Conservation (phyloP, 228 moss, liverwort and hornwort genomes). For the Sphagnum magellanicum region DNA sequence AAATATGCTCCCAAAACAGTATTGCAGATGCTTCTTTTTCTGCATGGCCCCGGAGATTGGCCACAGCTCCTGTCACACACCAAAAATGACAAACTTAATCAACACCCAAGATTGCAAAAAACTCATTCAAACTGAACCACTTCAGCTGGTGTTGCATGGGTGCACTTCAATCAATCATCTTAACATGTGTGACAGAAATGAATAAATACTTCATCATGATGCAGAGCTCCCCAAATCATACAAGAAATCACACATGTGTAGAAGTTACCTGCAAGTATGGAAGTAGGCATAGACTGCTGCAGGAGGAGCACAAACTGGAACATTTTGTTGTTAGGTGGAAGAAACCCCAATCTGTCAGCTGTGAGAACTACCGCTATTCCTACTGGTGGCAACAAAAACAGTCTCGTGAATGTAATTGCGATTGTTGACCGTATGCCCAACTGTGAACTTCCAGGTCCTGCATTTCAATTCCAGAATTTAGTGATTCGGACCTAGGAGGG, state of each 20-base stretch:
- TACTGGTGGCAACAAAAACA: conserved; percentile 18
- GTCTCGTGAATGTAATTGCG: conserved; percentile 25
- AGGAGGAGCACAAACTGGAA: conserved; percentile 47
- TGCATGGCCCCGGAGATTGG: too few relatives aligned
- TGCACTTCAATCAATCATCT: too few relatives aligned
- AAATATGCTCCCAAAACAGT: conserved; percentile 41
- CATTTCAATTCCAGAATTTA: not conserved
- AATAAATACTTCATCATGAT: too few relatives aligned
- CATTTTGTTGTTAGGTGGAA: conserved; percentile 44
- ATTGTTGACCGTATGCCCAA: conserved; percentile 38
- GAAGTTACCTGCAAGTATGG: conserved; percentile 44
- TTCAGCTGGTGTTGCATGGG: too few relatives aligned
- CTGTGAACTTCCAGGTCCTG: conserved; percentile 43
- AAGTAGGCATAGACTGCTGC: conserved; percentile 50
- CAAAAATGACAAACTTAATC: too few relatives aligned
- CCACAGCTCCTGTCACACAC: too few relatives aligned
- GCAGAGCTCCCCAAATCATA: too few relatives aligned
- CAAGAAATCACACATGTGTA: too few relatives aligned
- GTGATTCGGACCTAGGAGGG: not conserved
- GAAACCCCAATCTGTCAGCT: conserved; percentile 33
- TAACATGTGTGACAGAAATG: too few relatives aligned
- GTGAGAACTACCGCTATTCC: conserved; percentile 25
- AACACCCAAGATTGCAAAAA: too few relatives aligned
- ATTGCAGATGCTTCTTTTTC: conserved; percentile 41
- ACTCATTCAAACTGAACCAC: too few relatives aligned